Base-by-base conservation (phyloP, 2,329 filamentous ascomycete species). In the Xylaria sp. region DNA sequence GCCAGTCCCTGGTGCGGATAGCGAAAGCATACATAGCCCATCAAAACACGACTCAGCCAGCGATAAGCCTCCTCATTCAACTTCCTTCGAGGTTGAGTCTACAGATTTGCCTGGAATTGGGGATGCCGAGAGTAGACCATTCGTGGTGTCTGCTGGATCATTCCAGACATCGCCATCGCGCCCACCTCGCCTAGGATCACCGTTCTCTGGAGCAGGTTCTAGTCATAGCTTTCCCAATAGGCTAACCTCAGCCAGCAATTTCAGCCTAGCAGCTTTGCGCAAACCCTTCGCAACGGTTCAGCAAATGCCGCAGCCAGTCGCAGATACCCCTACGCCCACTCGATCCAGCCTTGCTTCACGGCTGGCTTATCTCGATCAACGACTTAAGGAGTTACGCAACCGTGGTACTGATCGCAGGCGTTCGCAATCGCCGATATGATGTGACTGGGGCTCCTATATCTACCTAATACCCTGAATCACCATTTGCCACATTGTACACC, bases 141-240 rank as follows among this genome's bases (percentile, higher is more conserved):
- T 75, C 32, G 66, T 70, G 29, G 42, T 78, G 32, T 72, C 78
- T 12, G 29, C 55, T 13, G 27, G 57, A 21, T 65, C 69, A 40
- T 60, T 70, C 62, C 66, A 69, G 71, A 75, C 72, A 16, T 76
- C 73, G 27, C 69, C 79, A 23, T 75, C 77, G 2, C 80, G 79
- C 1, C 84, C 83, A 48, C 81, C 83, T 16, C 84, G 87, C 6
- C 82, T 91, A 3, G 87, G 88, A 35, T 91, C 88, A 5, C 88
- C 88, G 0, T 90, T 91, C 70, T 80, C 83, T 8, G 82, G 82
- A 40, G 76, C 82, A 10, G 81, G 78, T 64, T 82, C 84, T 13
- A 88, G 85, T 77, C 84, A 88, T 74, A 90, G 88, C 54, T 88
- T 90, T 70, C 88, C 89, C n/a, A 87, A 86, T 66, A 84, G 88